These are phyloP conservation scores for Capronia coronata DNA, from an alignment of 2,329 filamentous ascomycete species.

Conservation along the genomic window DNA sequence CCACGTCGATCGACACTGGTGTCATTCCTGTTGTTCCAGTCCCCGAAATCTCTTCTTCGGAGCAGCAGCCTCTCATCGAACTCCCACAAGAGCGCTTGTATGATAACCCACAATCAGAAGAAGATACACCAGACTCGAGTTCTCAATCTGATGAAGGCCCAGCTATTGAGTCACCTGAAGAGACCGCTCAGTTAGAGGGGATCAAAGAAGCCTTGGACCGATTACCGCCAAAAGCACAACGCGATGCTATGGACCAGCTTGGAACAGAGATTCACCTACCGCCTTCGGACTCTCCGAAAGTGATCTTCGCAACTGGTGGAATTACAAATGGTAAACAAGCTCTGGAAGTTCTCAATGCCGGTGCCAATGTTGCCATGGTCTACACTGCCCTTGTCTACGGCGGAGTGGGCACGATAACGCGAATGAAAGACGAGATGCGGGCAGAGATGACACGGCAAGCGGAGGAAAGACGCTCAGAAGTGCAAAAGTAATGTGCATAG, in stretches of 20 bases:
- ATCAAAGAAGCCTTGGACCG: slow-evolving; percentile 19
- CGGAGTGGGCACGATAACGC: slow-evolving; percentile 54
- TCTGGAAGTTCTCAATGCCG: slow-evolving; percentile 72
- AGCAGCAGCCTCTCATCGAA: slow-evolving; percentile 19
- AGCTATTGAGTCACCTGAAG: slow-evolving; percentile 1
- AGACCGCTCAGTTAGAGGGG: slow-evolving; percentile 13
- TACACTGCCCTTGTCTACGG: slow-evolving; percentile 72
- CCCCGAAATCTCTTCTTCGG: slow-evolving; percentile 11
- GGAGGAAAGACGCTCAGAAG: slow-evolving; percentile 8
- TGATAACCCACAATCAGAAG: slow-evolving; percentile 15
- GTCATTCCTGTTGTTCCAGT: slow-evolving; percentile 10
- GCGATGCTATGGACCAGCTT: slow-evolving; percentile 15
- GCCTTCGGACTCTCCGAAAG: slow-evolving; percentile 47
- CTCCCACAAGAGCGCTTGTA: slow-evolving; percentile 16
- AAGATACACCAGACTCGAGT: slow-evolving; percentile 5
- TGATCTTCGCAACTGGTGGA: slow-evolving; percentile 88
- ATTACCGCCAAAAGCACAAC: slow-evolving; percentile 17
- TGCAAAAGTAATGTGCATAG: slow-evolving; percentile 4
- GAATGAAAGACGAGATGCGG: slow-evolving; percentile 45
- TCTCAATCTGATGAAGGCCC: neutral
- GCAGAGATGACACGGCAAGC: slow-evolving; percentile 30
- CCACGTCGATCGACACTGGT: slow-evolving; percentile 18
- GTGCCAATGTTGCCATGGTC: slow-evolving; percentile 83
- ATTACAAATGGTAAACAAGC: slow-evolving; percentile 86
- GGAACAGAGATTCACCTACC: slow-evolving; percentile 6